Conservation (phyloP, 257 asterid species). For the Forsythia viridissima region DNA sequence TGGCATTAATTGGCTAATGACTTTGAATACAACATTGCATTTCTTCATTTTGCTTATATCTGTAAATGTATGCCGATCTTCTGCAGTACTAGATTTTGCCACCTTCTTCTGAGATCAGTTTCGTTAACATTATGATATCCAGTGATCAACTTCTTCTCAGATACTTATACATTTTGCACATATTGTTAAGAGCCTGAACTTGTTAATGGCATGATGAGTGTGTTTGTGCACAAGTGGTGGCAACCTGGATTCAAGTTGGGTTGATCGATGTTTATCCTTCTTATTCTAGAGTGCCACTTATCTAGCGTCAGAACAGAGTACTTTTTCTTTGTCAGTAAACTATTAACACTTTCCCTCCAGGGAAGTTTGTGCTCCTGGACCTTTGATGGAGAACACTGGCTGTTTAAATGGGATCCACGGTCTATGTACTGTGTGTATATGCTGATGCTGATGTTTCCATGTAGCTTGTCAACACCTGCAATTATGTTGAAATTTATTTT, state of each 20-base stretch:
- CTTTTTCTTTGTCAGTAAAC: not conserved
- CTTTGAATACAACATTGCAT: not conserved
- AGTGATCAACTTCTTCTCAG: not conserved
- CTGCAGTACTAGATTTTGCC: not conserved
- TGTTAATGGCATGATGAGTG: not conserved
- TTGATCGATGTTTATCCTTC: not conserved
- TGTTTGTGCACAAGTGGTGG: not conserved
- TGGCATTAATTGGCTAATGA: not conserved
- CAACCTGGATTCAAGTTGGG: not conserved
- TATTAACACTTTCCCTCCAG: not conserved
- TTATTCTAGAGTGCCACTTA: not conserved
- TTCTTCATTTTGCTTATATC: not conserved
- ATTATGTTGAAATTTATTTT: conserved; percentile 15
- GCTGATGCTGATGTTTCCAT: not conserved
- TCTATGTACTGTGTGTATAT: not conserved
- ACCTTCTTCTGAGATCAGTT: not conserved
- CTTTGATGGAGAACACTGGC: not conserved
- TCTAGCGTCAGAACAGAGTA: not conserved
- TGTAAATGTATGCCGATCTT: not conserved
- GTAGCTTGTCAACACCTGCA: conserved; percentile 5
- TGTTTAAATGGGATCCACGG: not conserved
- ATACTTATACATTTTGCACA: not conserved
- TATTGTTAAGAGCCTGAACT: not conserved
- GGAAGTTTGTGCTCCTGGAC: not conserved
- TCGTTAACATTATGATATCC: not conserved